A percentile compares a stretch with the other conserved stretches of the same genome.
Evolutionary conservation across 768 basidiomycete species (phyloP).

Genomic region (Mycena chlorophos): DNA sequence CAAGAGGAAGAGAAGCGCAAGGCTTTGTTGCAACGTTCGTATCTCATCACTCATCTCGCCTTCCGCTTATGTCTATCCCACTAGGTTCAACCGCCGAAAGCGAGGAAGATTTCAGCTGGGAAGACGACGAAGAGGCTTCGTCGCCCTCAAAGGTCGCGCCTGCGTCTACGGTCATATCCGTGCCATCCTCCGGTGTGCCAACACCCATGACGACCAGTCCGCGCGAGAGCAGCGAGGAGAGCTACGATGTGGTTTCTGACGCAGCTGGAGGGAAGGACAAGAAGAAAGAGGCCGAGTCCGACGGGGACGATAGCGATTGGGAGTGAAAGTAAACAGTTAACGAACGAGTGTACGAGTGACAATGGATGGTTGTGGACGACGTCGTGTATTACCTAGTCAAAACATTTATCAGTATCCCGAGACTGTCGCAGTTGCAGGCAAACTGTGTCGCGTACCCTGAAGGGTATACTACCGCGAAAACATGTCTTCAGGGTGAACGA

Average conservation of each 20-base stretch:
- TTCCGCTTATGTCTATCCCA: slow-evolving; percentile 1
- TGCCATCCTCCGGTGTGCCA: slow-evolving; percentile 35
- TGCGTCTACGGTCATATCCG: slow-evolving; percentile 16
- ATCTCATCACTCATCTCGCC: neutral
- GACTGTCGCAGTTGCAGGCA: too few species aligned
- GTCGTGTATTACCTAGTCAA: too few species aligned
- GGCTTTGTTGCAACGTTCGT: slow-evolving; percentile 68
- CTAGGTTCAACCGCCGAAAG: slow-evolving; percentile 56
- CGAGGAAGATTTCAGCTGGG: slow-evolving; percentile 92
- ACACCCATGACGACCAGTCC: slow-evolving; percentile 44
- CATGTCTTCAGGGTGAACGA: too few species aligned
- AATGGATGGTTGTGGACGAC: too few species aligned
- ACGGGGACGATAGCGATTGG: slow-evolving; percentile 61
- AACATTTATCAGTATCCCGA: too few species aligned
- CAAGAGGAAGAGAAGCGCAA: slow-evolving; percentile 78
- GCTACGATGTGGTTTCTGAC: slow-evolving; percentile 68
- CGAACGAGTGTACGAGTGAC: too few species aligned
- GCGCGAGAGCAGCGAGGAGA: slow-evolving; percentile 62
- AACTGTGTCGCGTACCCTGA: too few species aligned
- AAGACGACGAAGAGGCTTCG: slow-evolving; percentile 76
- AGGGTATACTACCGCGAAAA: too few species aligned
- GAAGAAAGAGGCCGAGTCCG: slow-evolving; percentile 28
- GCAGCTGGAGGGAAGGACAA: slow-evolving; percentile 39
- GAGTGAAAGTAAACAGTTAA: too few species aligned
- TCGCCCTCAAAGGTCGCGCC: slow-evolving; percentile 8